Base-by-base conservation (phyloP, 352 stramenopile species). In the Globisporangium okanoganense region DNA sequence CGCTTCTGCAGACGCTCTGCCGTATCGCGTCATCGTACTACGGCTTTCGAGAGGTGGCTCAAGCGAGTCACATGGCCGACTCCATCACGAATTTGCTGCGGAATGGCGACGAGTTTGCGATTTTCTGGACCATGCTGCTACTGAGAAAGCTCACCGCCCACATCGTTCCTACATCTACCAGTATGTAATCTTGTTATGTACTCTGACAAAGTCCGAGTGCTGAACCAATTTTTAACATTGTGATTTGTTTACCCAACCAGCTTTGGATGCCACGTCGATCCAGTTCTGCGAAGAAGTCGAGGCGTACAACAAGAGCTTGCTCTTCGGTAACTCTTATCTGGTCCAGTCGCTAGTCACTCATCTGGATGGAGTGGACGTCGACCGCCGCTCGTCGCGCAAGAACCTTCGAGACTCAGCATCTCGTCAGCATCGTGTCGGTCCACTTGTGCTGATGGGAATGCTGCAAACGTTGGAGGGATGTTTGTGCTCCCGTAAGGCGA, bases 391-490 rank as follows among this genome's bases (percentile, higher is more conserved):
- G 16, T 54, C 20, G 5, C 70, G 69, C 8, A 59, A 60, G 9
- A 48, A 52, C 16, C 63, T 58, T n/a, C 53, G 69, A 40, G 62
- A 51, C 29, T 47, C 58, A 8, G 50, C 66, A 48, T 54, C 60
- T 14, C 49, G 36, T 0, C 22, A 56, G 8, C 65, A 56, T 8
- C 66, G 36, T 50, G 67, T 78, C n/a, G 85, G 85, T 0, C 83
- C 87, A 27, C 77, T 98, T 40, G 87, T 97, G 40, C 75, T 97
- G 53, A 97, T 98, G 86, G 90, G 88, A 1, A 64, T 96, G 53
- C 80, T 97, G 41, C 81, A 97, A 58, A 94, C 94, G 16, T 71
- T 99, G 0, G 94, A 99, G 68, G 83, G 73, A 8, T 80, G 94
- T 24, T 63, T 99, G 14, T 98, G 90, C 62, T 97, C 90, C 9